These are phyloP conservation scores for Paspalum vaginatum DNA, from an alignment of 176 grass and related monocot genomes.

Conservation along the genomic window DNA sequence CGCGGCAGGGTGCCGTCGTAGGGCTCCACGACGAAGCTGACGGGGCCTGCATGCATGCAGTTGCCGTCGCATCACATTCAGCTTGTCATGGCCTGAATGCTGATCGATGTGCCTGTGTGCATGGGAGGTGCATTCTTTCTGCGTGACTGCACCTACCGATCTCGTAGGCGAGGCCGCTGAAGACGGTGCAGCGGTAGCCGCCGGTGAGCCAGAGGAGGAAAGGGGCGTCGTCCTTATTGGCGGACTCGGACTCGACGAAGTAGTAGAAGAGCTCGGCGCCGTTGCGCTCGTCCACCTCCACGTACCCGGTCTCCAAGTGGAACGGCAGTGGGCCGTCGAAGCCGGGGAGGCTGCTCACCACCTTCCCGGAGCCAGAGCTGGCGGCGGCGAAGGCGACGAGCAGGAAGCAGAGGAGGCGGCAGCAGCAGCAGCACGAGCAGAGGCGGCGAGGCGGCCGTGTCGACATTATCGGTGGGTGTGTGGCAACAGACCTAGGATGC, in stretches of 20 bases:
- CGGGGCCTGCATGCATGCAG: conserved; percentile 38
- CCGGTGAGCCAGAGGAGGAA: conserved; percentile 75
- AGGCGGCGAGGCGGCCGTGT: not conserved
- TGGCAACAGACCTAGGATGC: no score
- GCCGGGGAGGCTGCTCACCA: conserved; percentile 62
- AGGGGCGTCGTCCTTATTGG: conserved; percentile 1
- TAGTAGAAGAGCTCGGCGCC: conserved; percentile 76
- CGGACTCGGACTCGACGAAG: conserved; percentile 56
- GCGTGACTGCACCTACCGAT: conserved; percentile 39
- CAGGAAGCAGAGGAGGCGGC: no score
- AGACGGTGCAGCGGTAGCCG: conserved; percentile 56
- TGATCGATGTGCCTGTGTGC: no score
- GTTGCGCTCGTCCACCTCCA: conserved; percentile 56
- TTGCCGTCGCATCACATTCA: no score
- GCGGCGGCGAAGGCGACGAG: not conserved
- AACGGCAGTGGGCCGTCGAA: conserved; percentile 57
- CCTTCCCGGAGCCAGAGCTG: not conserved
- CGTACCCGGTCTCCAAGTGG: conserved; percentile 66
- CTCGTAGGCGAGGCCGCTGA: conserved; percentile 59
- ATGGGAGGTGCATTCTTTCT: no score
- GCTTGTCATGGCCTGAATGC: no score
- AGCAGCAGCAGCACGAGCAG: no score
- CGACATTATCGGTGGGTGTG: no score
- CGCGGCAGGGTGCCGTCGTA: conserved; percentile 51
- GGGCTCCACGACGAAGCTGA: conserved; percentile 48